Evolutionary conservation across 2,329 filamentous ascomycete genomes (phyloP).

Genomic region (Rhynchosporium secalis): DNA sequence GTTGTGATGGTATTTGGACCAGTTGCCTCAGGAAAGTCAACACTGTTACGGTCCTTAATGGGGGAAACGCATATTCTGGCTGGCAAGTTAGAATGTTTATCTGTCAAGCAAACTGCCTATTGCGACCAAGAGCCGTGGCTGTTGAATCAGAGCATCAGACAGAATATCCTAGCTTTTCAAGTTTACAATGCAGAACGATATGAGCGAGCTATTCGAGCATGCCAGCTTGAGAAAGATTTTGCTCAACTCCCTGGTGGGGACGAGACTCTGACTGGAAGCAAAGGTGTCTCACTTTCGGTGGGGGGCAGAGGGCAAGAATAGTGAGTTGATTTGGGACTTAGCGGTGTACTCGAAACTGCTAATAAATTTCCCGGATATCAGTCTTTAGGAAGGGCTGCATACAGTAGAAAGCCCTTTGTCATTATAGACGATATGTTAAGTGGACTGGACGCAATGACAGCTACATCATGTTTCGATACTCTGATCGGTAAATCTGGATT

Average conservation of each 20-base stretch:
- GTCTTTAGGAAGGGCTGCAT: constrained; percentile 34
- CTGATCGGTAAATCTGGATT: too few relatives aligned
- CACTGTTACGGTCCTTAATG: constrained; percentile 31
- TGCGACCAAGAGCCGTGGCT: constrained; percentile 11
- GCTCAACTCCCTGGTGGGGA: constrained; percentile 28
- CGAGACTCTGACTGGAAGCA: constrained; percentile 25
- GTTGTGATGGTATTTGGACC: too few relatives aligned
- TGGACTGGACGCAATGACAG: constrained; percentile 26
- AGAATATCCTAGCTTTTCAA: constrained; percentile 44
- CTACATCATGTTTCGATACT: too few relatives aligned
- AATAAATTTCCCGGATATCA: too few relatives aligned
- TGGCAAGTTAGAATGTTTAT: not conserved
- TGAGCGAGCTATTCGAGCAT: constrained; percentile 33
- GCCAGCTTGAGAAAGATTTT: constrained; percentile 31
- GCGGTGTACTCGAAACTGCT: too few relatives aligned
- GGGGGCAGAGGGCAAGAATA: constrained; percentile 17
- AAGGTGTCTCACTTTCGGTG: constrained; percentile 24
- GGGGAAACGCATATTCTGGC: constrained; percentile 34
- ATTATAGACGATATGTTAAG: constrained; percentile 34
- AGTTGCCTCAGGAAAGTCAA: constrained; percentile 20
- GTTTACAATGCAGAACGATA: constrained; percentile 41
- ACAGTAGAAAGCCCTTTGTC: constrained; percentile 11
- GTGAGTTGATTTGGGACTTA: constrained; percentile 10
- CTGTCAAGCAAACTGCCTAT: not conserved
- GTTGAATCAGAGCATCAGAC: constrained; percentile 44